Evolutionary conservation across 805 yeast species (phyloP), one percentile per base, ranked within the genome.

Genomic region (Alloascoidea africana): DNA sequence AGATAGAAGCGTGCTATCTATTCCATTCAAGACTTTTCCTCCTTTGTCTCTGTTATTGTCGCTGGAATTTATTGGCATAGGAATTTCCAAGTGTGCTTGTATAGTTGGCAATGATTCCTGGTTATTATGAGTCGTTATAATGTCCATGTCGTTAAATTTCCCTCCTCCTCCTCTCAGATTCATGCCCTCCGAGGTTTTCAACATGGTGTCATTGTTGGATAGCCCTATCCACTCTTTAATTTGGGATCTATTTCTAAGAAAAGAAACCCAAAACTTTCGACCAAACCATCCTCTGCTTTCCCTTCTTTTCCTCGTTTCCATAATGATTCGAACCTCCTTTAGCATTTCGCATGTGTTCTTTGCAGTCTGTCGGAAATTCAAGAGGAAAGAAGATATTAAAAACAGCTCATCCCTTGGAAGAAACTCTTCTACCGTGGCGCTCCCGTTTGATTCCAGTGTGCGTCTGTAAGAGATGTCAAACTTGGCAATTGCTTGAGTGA

Each of bases 331-430:
- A 1, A 56, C 41, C 23, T 54, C 55, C 6, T 51, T 53, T 42
- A 63, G 47, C 18, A 66, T 42, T 5, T 46, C 43, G 4, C 58
- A 46, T 2, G 59, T 48, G 1, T 54, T 41, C 32, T 55, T 51
- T 0, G 65, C 52, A 16, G 56, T 49, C 41, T 65, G 65, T 43
- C 66, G 60, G 34, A 65, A 53, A 44, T 69, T 69, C 52, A 68
- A 57, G 16, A 69, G 39, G 46, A 68, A 69, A 0, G 73, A 66
- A 1, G 74, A 66, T 3, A 69, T 39, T 13, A 69, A 44, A 42
- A 69, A 69, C 54, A 65, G 58, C 44, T 68, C 70, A 41, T 68
- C 73, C 37, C 65, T 58, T 6, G 73, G 72, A 27, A 61, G 49
- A 4, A 66, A 44, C 17, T 55, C 46, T 33, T 56, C 55, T 4